phyloP scores from a whole-genome alignment of 306 rosid genomes.

The Trichosanthes cucumerina region DNA sequence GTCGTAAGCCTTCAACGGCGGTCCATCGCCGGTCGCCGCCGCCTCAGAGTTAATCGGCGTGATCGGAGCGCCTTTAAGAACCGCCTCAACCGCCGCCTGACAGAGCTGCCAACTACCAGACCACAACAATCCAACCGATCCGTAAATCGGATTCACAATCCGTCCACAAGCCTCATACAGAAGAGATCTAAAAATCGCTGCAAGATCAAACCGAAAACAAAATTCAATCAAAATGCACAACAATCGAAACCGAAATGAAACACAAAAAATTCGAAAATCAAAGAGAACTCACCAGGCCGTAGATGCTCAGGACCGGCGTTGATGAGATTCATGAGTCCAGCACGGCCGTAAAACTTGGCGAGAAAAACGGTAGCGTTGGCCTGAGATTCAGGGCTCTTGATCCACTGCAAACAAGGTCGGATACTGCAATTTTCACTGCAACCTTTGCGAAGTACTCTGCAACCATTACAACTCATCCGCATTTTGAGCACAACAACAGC shows the following conservation, averaged over 20 bases:
- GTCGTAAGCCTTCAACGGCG: constrained; percentile 79
- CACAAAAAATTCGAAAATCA: neutral
- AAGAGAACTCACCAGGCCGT: constrained; percentile 54
- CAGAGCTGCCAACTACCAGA: constrained; percentile 97
- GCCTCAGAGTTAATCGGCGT: constrained; percentile 79
- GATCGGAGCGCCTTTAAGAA: constrained; percentile 70
- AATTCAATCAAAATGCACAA: neutral
- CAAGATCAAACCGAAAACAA: neutral
- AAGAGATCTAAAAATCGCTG: constrained; percentile 81
- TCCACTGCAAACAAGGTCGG: constrained; percentile 86
- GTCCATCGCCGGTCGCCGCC: constrained; percentile 59
- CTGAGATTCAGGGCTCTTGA: constrained; percentile 84
- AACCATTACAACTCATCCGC: constrained; percentile 99
- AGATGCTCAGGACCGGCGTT: constrained; percentile 94
- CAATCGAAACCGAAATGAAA: neutral
- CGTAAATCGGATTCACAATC: constrained; percentile 91
- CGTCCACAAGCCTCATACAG: constrained; percentile 90
- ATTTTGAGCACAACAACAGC: constrained; percentile 25
- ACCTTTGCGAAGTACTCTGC: constrained; percentile 80
- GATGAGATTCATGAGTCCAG: constrained; percentile 91
- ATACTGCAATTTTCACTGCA: constrained; percentile 93
- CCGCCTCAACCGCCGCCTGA: constrained; percentile 87
- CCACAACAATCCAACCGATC: constrained; percentile 93
- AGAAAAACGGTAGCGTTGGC: constrained; percentile 94
- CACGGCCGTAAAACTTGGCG: constrained; percentile 94